Percentiles rank a stretch among this genome's conserved stretches.
phyloP scores from a whole-genome alignment of 495 filamentous ascomycete species.

The Bathelium albidoporum region DNA sequence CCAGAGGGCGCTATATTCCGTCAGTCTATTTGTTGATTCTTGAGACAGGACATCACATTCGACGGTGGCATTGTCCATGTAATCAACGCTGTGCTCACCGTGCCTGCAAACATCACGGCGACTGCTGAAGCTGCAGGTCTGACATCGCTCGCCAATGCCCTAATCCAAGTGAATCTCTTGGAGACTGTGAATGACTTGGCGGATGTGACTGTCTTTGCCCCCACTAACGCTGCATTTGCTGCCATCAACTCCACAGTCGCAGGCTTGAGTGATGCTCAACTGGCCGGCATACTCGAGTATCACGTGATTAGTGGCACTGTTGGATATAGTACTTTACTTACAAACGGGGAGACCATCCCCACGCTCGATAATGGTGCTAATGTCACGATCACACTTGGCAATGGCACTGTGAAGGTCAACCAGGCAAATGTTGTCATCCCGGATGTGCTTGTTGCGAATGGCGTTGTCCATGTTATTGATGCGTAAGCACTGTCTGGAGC shows the following conservation, averaged over 20 bases:
- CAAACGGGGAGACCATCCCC: slow-evolving; percentile 35
- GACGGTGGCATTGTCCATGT: slow-evolving; percentile 55
- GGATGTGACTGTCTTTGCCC: slow-evolving; percentile 58
- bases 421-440: slow-evolving; percentile 43
- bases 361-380: slow-evolving; percentile 38
- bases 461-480: slow-evolving; percentile 59
- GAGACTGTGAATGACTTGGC: slow-evolving; percentile 30
- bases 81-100: slow-evolving; percentile 47
- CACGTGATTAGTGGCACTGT: slow-evolving; percentile 47
- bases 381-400: slow-evolving; percentile 41
- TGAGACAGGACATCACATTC: slow-evolving; percentile 43
- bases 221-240: slow-evolving; percentile 51
- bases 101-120: slow-evolving; percentile 43
- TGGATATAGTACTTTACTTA: slow-evolving; percentile 40
- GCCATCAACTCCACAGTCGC: slow-evolving; percentile 44
- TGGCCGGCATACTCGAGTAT: slow-evolving; percentile 44
- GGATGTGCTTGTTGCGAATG: slow-evolving; percentile 54
- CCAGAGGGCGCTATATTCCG: neutral
- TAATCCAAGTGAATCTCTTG: slow-evolving; percentile 37
- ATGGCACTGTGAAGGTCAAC: slow-evolving; percentile 45
- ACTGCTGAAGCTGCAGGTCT: slow-evolving; percentile 45
- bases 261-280: slow-evolving; percentile 35
- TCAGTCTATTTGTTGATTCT: too few relatives aligned
- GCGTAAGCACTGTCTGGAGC: too few relatives aligned
- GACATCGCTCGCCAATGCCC: slow-evolving; percentile 46